phyloP scores from a whole-genome alignment of 169 alveolate genomes.

The Theileria annulata region DNA sequence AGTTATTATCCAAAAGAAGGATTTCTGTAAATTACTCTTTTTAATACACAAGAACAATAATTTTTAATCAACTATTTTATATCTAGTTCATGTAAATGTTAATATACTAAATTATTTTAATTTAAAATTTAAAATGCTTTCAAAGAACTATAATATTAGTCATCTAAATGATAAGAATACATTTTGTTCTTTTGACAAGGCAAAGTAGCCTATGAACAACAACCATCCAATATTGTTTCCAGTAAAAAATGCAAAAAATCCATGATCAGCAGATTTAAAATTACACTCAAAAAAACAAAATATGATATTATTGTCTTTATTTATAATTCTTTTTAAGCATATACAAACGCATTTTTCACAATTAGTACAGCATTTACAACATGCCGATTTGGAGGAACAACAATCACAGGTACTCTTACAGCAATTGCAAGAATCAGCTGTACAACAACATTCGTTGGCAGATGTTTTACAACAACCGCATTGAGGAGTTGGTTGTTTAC shows the following conservation, averaged over 20 bases:
- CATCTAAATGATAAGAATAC: background rate
- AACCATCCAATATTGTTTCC: slow-evolving; percentile 1
- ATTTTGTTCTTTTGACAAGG: background rate
- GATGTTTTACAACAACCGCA: background rate
- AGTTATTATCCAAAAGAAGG: slow-evolving; percentile 76
- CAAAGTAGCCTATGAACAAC: background rate
- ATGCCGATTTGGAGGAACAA: background rate
- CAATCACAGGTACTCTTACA: background rate
- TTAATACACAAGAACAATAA: background rate
- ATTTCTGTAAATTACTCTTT: slow-evolving; percentile 13
- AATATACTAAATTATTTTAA: too few relatives aligned
- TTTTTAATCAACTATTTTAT: too few relatives aligned
- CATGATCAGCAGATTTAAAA: background rate
- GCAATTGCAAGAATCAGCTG: background rate
- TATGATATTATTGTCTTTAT: background rate
- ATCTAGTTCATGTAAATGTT: background rate
- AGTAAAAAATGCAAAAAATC: background rate
- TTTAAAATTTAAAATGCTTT: too few relatives aligned
- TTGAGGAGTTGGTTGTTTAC: background rate
- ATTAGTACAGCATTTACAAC: background rate
- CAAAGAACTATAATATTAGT: background rate
- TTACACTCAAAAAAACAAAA: background rate
- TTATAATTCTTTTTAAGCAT: background rate
- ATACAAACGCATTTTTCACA: background rate
- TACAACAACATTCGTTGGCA: background rate